Percentiles rank a stretch among this genome's conserved stretches.
phyloP scores from a whole-genome alignment of 1,284 basidiomycete species.

The Inonotus obliquus region DNA sequence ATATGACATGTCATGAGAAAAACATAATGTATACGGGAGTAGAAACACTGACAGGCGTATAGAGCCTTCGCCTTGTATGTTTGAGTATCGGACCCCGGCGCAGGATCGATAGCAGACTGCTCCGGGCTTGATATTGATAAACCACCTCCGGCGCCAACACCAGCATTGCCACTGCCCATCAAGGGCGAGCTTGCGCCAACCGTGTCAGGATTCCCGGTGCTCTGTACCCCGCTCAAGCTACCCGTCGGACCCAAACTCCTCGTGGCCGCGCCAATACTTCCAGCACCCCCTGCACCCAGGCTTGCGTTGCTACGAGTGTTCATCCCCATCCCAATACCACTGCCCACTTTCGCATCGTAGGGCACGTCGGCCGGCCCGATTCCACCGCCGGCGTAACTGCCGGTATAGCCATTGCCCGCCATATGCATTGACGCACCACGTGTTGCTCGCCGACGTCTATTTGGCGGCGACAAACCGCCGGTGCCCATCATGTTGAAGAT shows the following conservation, averaged over 20 bases:
- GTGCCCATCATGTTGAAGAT: slow-evolving; percentile 85
- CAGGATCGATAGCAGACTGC: slow-evolving; percentile 16
- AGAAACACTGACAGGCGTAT: slow-evolving; percentile 60
- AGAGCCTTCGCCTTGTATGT: slow-evolving; percentile 20
- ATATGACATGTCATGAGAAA: slow-evolving; percentile 14
- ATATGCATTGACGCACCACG: slow-evolving; percentile 57
- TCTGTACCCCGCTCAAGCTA: slow-evolving; percentile 35
- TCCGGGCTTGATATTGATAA: slow-evolving; percentile 22
- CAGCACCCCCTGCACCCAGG: slow-evolving; percentile 36
- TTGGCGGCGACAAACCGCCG: slow-evolving; percentile 79
- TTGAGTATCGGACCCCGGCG: slow-evolving; percentile 37
- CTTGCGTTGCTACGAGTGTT: slow-evolving; percentile 59
- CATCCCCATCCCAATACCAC: slow-evolving; percentile 30
- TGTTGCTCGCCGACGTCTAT: slow-evolving; percentile 56
- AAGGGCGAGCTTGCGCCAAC: slow-evolving; percentile 55
- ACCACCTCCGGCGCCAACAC: slow-evolving; percentile 47
- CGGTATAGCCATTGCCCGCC: slow-evolving; percentile 55
- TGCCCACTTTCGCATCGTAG: slow-evolving; percentile 56
- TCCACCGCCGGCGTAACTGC: slow-evolving; percentile 58
- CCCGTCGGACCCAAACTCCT: slow-evolving; percentile 30
- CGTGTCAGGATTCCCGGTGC: slow-evolving; percentile 39
- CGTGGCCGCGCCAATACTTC: slow-evolving; percentile 41
- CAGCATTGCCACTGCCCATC: slow-evolving; percentile 50
- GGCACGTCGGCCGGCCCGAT: slow-evolving; percentile 58
- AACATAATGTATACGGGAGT: slow-evolving; percentile 1